These are phyloP conservation scores for Fusarium piperis DNA, from an alignment of 2,329 filamentous ascomycete genomes.

Conservation along the genomic window DNA sequence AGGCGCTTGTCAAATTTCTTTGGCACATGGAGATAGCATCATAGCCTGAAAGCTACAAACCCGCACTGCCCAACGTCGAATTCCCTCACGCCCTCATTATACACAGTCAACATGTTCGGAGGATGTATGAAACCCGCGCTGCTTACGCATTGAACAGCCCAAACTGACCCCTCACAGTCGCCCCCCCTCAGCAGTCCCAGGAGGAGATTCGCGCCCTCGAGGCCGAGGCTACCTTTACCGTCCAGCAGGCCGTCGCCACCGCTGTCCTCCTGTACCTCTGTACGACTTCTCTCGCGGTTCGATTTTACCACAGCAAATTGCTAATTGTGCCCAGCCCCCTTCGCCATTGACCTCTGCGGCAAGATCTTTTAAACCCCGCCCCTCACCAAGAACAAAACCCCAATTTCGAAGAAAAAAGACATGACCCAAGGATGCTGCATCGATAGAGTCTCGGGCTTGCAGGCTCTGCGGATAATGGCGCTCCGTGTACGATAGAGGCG, in stretches of 20 bases:
- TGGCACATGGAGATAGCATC: conserved; percentile 40
- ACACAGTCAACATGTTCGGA: conserved; percentile 66
- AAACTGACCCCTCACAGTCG: conserved; percentile 58
- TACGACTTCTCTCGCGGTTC: conserved; percentile 55
- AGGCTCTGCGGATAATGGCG: conserved; percentile 18
- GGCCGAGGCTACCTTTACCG: conserved; percentile 71
- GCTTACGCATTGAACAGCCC: not conserved
- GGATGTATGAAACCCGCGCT: conserved; percentile 59
- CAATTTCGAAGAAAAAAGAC: not conserved
- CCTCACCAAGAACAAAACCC: not conserved
- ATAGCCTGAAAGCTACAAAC: conserved; percentile 21
- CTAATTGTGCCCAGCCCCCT: conserved; percentile 58
- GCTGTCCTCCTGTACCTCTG: conserved; percentile 79
- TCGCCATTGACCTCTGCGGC: conserved; percentile 64
- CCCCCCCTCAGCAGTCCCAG: conserved; percentile 73
- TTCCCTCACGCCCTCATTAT: not conserved
- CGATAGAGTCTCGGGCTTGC: conserved; percentile 10
- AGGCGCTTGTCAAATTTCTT: conserved; percentile 38
- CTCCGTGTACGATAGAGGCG: conserved; percentile 40
- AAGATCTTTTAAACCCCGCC: conserved; percentile 51
- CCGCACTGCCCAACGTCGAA: conserved; percentile 8
- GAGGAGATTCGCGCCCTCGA: conserved; percentile 78
- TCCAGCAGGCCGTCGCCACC: conserved; percentile 73
- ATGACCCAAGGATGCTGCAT: conserved; percentile 1
- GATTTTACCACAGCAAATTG: not conserved